phyloP scores from a whole-genome alignment of 2,329 filamentous ascomycete genomes.

The Aspergillus alliaceus region DNA sequence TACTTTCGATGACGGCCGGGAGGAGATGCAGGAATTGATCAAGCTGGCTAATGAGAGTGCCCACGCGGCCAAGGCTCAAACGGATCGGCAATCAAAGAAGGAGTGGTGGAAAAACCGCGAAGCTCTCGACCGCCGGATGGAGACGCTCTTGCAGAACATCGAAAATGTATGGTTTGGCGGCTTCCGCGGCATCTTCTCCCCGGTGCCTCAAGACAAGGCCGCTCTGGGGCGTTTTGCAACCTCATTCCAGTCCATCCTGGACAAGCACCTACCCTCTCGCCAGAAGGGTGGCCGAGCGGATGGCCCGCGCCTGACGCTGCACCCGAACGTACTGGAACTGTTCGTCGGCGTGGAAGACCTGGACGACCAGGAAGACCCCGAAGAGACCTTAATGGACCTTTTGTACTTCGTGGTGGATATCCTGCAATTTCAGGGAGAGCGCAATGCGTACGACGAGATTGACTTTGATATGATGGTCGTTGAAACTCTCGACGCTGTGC shows the following conservation, averaged over 20 bases:
- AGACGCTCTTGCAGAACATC: slow-evolving; percentile 77
- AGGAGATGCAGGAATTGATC: slow-evolving; percentile 82
- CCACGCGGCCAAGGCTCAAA: slow-evolving; percentile 70
- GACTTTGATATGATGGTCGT: slow-evolving; percentile 92
- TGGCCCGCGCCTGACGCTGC: slow-evolving; percentile 54
- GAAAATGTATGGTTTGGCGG: slow-evolving; percentile 94
- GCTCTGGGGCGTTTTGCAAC: slow-evolving; percentile 74
- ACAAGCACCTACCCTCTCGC: slow-evolving; percentile 83
- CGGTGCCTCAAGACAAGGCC: slow-evolving; percentile 61
- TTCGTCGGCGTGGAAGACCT: slow-evolving; percentile 84
- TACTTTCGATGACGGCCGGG: slow-evolving; percentile 75
- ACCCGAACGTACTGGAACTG: slow-evolving; percentile 74
- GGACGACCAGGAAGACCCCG: slow-evolving; percentile 70
- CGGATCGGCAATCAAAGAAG: slow-evolving; percentile 70
- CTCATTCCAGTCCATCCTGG: slow-evolving; percentile 74
- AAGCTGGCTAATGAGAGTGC: slow-evolving; percentile 78
- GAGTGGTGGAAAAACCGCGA: slow-evolving; percentile 91
- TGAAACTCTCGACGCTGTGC: slow-evolving; percentile 80
- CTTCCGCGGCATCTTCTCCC: slow-evolving; percentile 91
- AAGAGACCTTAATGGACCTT: slow-evolving; percentile 86
- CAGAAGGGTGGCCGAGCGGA: slow-evolving; percentile 58
- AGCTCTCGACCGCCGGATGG: slow-evolving; percentile 73
- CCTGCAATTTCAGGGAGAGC: slow-evolving; percentile 92
- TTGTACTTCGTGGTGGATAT: slow-evolving; percentile 97
- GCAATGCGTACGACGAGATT: slow-evolving; percentile 95